Evolutionary conservation across 1,284 basidiomycete species (phyloP).

Genomic region (Chondrostereum purpureum): DNA sequence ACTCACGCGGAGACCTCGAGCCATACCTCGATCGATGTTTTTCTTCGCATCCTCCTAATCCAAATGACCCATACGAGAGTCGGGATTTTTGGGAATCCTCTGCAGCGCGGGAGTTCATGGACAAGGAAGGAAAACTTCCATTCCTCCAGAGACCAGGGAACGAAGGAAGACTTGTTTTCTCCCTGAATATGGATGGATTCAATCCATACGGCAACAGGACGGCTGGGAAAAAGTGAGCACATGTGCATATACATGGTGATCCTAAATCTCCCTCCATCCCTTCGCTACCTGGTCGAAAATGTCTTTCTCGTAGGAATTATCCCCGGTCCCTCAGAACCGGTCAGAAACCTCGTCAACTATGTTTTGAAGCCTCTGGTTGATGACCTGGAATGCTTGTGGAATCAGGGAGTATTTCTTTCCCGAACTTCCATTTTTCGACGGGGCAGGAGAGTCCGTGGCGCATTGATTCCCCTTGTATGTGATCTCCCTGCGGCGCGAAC

Average conservation of each 20-base stretch:
- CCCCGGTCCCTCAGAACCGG: no score
- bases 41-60: background rate
- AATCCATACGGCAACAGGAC: constrained; percentile 27
- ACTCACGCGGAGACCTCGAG: background rate
- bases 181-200: constrained; percentile 30
- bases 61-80: background rate
- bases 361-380: no score
- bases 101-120: background rate
- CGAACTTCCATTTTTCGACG: no score
- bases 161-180: constrained; percentile 19
- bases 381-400: no score
- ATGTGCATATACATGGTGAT: constrained; percentile 26
- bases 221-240: constrained; percentile 24
- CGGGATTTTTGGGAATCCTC: background rate
- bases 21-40: background rate
- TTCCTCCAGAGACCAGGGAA: constrained; percentile 1
- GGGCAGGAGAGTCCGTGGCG: no score
- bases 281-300: constrained; percentile 21
- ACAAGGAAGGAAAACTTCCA: background rate
- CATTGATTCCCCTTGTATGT: no score
- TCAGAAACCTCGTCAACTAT: no score
- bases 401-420: no score
- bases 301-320: no score
- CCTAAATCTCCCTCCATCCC: constrained; percentile 22
- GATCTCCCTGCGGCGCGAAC: no score